Evolutionary conservation across 352 stramenopile species (phyloP).

Genomic region (Phytophthora brassicae): DNA sequence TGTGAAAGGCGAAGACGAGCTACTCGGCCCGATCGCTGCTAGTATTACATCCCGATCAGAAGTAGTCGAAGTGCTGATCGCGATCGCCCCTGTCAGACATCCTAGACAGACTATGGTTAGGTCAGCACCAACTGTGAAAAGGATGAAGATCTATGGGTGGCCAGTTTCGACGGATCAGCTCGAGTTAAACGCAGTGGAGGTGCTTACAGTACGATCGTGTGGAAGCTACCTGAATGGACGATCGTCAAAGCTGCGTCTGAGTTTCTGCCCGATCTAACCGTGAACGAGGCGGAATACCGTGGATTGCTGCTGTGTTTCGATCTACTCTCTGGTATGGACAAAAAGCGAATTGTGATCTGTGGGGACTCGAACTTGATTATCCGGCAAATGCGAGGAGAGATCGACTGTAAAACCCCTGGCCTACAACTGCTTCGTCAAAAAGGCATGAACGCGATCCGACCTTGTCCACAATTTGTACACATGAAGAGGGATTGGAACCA

Average conservation of each 20-base stretch:
- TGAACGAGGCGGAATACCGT: too few relatives aligned
- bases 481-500: constrained; percentile 8
- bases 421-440: not conserved
- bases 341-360: too few relatives aligned
- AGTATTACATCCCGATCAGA: constrained; percentile 5
- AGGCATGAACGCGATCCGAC: not conserved
- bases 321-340: not conserved
- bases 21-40: not conserved
- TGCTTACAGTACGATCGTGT: not conserved
- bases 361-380: too few relatives aligned
- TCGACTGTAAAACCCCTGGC: constrained; percentile 7
- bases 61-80: not conserved
- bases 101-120: too few relatives aligned
- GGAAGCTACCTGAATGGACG: not conserved
- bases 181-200: too few relatives aligned
- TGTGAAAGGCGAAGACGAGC: constrained; percentile 1
- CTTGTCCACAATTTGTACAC: not conserved
- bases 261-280: too few relatives aligned
- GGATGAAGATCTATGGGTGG: too few relatives aligned
- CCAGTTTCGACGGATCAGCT: too few relatives aligned
- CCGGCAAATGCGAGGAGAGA: not conserved
- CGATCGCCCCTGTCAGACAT: too few relatives aligned
- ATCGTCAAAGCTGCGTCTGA: not conserved
- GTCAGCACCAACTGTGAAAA: too few relatives aligned
- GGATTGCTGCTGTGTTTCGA: not conserved